A percentile compares a stretch with the other conserved stretches of the same genome.
Evolutionary conservation across 176 grass and related monocot species (phyloP).

Genomic region (Hyparrhenia diplandra): DNA sequence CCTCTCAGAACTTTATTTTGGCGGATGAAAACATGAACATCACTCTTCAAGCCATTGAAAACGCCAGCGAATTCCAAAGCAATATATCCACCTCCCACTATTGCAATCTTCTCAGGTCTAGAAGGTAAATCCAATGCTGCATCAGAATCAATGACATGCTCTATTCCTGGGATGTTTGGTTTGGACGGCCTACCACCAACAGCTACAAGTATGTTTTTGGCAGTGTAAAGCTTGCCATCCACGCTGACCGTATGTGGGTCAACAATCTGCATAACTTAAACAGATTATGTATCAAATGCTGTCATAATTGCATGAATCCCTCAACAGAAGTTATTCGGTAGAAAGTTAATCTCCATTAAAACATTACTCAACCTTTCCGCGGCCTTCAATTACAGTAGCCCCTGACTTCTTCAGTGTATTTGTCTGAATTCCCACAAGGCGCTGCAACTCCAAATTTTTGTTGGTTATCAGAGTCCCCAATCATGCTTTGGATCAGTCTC

Average conservation of each 20-base stretch:
- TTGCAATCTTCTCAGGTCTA: constrained; percentile 71
- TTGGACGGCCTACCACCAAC: constrained; percentile 61
- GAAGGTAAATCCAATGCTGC: constrained; percentile 39
- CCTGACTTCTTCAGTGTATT: constrained; percentile 60
- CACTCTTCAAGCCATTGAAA: constrained; percentile 76
- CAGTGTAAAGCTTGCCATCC: constrained; percentile 66
- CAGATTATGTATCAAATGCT: background rate
- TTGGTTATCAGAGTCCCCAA: constrained; percentile 78
- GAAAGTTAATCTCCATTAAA: constrained; percentile 10
- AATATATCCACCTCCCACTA: constrained; percentile 87
- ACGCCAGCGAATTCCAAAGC: constrained; percentile 81
- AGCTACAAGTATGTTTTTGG: constrained; percentile 68
- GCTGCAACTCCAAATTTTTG: constrained; percentile 74
- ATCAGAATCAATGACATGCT: constrained; percentile 73
- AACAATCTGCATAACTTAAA: constrained; percentile 49
- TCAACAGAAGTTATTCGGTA: background rate
- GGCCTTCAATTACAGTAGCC: constrained; percentile 74
- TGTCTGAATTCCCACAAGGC: constrained; percentile 67
- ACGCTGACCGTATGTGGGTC: constrained; percentile 68
- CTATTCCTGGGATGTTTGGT: constrained; percentile 73
- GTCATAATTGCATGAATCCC: background rate
- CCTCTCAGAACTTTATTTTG: constrained; percentile 76
- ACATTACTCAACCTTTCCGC: constrained; percentile 51
- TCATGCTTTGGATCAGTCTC: constrained; percentile 67
- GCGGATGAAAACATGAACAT: constrained; percentile 82